Conservation (phyloP, 345 rosid genomes). For the Populus tremula region DNA sequence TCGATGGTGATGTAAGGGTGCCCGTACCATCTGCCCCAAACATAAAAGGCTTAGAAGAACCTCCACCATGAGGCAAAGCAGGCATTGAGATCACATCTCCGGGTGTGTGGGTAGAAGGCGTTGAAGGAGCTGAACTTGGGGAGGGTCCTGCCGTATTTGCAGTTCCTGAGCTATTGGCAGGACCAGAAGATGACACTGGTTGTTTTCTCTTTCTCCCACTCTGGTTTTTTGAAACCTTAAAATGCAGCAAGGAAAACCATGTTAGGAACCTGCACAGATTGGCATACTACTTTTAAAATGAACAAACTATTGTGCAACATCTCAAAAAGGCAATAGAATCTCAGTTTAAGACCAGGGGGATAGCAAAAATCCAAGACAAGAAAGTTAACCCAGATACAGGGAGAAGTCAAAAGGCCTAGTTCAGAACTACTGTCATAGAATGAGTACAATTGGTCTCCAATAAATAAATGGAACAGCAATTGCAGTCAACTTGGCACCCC, state of each 20-base stretch:
- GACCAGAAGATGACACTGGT: slow-evolving; percentile 95
- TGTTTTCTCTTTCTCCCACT: slow-evolving; percentile 96
- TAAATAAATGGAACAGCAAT: background rate
- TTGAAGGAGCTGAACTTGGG: slow-evolving; percentile 98
- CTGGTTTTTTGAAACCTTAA: slow-evolving; percentile 88
- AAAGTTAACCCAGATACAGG: background rate
- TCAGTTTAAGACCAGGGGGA: background rate
- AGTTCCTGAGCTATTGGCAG: slow-evolving; percentile 99
- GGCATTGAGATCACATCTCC: slow-evolving; percentile 93
- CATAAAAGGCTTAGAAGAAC: slow-evolving; percentile 79
- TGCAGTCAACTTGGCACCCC: background rate
- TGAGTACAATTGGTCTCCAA: background rate
- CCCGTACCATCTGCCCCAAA: slow-evolving; percentile 76
- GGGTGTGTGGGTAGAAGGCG: slow-evolving; percentile 95
- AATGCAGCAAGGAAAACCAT: slow-evolving; percentile 24
- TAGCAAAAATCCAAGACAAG: background rate
- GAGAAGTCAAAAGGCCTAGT: background rate
- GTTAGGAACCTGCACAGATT: slow-evolving; percentile 32
- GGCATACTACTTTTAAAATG: background rate
- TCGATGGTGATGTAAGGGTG: slow-evolving; percentile 82
- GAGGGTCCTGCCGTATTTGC: slow-evolving; percentile 98
- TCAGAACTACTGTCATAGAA: background rate
- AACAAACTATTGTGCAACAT: background rate
- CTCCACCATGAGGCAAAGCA: slow-evolving; percentile 73
- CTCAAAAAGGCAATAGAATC: background rate